Percentiles rank a stretch among this genome's conserved stretches.
Evolutionary conservation across 140 eudicot species (phyloP).

Genomic region (Anethum foeniculum): DNA sequence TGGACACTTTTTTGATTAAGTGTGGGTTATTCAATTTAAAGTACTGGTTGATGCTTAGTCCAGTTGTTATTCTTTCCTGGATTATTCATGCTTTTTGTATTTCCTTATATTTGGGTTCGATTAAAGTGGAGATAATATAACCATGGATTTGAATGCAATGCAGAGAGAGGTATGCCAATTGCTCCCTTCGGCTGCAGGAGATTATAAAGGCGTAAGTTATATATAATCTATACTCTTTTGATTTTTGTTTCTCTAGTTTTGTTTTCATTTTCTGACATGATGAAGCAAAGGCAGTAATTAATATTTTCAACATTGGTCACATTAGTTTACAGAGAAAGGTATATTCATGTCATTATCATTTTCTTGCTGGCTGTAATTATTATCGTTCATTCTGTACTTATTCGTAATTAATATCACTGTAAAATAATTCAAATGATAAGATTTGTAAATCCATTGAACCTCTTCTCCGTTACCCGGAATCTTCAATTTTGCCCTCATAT

Average conservation of each 20-base stretch:
- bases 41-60: background rate
- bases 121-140: slow-evolving; percentile 9
- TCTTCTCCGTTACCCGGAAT: background rate
- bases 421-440: background rate
- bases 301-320: background rate
- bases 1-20: background rate
- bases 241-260: slow-evolving; percentile 14
- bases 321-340: background rate
- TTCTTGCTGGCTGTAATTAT: background rate
- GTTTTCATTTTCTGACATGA: background rate
- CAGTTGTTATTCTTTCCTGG: background rate
- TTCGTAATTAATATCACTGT: background rate
- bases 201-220: slow-evolving; percentile 88
- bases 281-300: background rate
- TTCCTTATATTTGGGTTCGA: slow-evolving; percentile 1
- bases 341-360: background rate
- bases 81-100: background rate
- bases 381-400: background rate
- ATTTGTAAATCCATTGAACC: background rate
- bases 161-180: slow-evolving; percentile 94
- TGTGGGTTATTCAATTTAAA: background rate
- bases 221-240: slow-evolving; percentile 2
- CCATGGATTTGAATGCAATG: slow-evolving; percentile 23
- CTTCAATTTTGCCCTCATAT: too few species aligned
- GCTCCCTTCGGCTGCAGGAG: slow-evolving; percentile 69